Base-by-base conservation (phyloP, 345 rosid genomes). In the Aquilaria yunnanensis region DNA sequence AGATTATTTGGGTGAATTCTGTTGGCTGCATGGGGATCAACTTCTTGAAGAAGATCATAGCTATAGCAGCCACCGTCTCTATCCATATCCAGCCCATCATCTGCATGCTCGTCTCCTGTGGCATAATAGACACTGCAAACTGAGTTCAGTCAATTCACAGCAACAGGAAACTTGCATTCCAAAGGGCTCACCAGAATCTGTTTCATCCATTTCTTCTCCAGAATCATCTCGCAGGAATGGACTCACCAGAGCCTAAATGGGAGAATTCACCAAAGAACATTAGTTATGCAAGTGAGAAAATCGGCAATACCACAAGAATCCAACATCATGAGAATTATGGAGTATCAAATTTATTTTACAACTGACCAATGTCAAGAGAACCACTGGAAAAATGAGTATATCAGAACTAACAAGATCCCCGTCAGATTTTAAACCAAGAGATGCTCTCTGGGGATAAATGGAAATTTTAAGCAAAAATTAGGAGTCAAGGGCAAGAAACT, bases 11-110 rank as follows among this genome's bases (percentile, higher is more conserved):
- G 97, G 68, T 90, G 99, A 61, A 94, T 73, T 78, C 96, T 82
- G 74, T 81, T 81, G 33, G 96, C 99, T 52, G 96, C 93, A 69
- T 78, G 83, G 16, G 99, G 97, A 83, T 90, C 97, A 60, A 94
- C 70, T 50, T 80, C 81, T 70, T 81, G 81, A 57, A 94, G 90
- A 75, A 67, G 77, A 29, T 82, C 90, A 67, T 83, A 86, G 61
- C 79, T 77, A 72, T 60, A 48, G 23, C 52, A 69, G 50, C 67
- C 64, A 73, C 34, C 57, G 54, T 75, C 76, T 60, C 57, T 67
- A 13, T 37, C 80, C 46, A 54, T 63, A 34, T 76, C 71, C 68
- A 67, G 68, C 60, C 65, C 74, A 1, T 41, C 58, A 66, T 76
- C 73, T 16, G 60, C 53, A 52, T 62, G 78, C 63, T 70, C 68